Evolutionary conservation across 371 early-diverging fungal genomes (phyloP).

Genomic region (Phascolomyces articulosus): DNA sequence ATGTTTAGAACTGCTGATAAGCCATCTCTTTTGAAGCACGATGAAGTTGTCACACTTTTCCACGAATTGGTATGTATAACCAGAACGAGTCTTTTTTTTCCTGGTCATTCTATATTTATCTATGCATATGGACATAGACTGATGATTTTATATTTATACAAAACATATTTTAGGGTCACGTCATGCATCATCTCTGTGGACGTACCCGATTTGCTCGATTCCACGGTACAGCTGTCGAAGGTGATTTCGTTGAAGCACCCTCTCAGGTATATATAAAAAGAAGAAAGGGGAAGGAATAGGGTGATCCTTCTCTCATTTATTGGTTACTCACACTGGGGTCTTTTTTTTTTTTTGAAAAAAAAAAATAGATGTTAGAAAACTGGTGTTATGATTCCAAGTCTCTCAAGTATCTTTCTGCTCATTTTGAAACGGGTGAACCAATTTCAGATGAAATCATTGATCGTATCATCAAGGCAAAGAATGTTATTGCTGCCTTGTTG

Average conservation of each 20-base stretch:
- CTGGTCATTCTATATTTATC: not conserved
- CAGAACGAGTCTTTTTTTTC: too few relatives aligned
- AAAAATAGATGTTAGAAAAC: constrained; percentile 52
- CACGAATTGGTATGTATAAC: constrained; percentile 67
- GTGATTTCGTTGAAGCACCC: constrained; percentile 93
- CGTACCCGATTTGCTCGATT: constrained; percentile 71
- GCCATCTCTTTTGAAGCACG: constrained; percentile 84
- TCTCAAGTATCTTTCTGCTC: constrained; percentile 70
- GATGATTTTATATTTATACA: too few relatives aligned
- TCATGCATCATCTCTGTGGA: constrained; percentile 83
- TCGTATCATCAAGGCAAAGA: constrained; percentile 71
- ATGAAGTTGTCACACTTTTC: constrained; percentile 78
- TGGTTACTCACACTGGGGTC: not conserved
- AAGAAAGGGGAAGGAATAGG: too few relatives aligned
- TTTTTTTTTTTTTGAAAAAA: not conserved
- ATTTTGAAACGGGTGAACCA: constrained; percentile 71
- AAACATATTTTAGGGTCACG: constrained; percentile 68
- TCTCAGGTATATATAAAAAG: too few relatives aligned
- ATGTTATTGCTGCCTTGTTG: constrained; percentile 72
- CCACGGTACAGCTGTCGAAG: constrained; percentile 81
- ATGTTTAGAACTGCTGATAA: constrained; percentile 57
- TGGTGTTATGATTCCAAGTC: constrained; percentile 86
- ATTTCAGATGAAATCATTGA: constrained; percentile 77
- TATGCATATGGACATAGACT: constrained; percentile 30
- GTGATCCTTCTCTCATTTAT: not conserved